Evolutionary conservation across 805 yeast genomes (phyloP).

Genomic region (Schizosaccharomyces octosporus): DNA sequence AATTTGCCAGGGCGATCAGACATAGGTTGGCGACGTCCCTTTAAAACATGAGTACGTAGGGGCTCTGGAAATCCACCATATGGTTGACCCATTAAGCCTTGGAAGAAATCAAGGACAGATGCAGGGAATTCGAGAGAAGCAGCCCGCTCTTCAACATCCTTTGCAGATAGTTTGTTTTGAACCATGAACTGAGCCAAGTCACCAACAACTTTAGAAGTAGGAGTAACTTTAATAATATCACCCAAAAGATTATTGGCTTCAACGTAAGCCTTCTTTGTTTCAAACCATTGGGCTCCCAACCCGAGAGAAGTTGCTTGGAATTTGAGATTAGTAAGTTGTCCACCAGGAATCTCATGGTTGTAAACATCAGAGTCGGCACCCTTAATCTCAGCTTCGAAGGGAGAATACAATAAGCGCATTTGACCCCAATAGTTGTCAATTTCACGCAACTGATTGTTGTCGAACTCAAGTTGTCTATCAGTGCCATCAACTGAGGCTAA

Average conservation of each 20-base stretch:
- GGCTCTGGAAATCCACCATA: slow-evolving; percentile 99
- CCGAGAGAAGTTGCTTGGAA: slow-evolving; percentile 99
- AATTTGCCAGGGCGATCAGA: slow-evolving; percentile 77
- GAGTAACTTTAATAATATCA: slow-evolving; percentile 94
- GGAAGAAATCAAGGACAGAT: slow-evolving; percentile 92
- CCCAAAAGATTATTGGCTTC: slow-evolving; percentile 80
- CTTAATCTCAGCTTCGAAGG: slow-evolving; percentile 94
- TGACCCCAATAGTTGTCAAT: slow-evolving; percentile 95
- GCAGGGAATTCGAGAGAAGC: slow-evolving; percentile 90
- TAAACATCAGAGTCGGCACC: slow-evolving; percentile 99
- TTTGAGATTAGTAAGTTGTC: slow-evolving; percentile 87
- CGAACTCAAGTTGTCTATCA: slow-evolving; percentile 40
- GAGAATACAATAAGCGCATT: slow-evolving; percentile 85
- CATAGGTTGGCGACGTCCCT: slow-evolving; percentile 80
- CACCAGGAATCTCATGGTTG: slow-evolving; percentile 97
- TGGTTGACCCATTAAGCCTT: slow-evolving; percentile 97
- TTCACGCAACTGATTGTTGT: slow-evolving; percentile 44
- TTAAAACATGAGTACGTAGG: slow-evolving; percentile 67
- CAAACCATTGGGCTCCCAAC: slow-evolving; percentile 85
- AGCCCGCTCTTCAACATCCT: slow-evolving; percentile 74
- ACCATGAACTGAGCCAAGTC: slow-evolving; percentile 99
- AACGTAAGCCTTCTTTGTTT: slow-evolving; percentile 82
- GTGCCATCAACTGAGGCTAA: slow-evolving; percentile 81
- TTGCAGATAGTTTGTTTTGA: slow-evolving; percentile 62
- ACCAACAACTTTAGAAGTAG: slow-evolving; percentile 98